phyloP scores from a whole-genome alignment of 2,329 filamentous ascomycete genomes.

The Byssochlamys sp. region DNA sequence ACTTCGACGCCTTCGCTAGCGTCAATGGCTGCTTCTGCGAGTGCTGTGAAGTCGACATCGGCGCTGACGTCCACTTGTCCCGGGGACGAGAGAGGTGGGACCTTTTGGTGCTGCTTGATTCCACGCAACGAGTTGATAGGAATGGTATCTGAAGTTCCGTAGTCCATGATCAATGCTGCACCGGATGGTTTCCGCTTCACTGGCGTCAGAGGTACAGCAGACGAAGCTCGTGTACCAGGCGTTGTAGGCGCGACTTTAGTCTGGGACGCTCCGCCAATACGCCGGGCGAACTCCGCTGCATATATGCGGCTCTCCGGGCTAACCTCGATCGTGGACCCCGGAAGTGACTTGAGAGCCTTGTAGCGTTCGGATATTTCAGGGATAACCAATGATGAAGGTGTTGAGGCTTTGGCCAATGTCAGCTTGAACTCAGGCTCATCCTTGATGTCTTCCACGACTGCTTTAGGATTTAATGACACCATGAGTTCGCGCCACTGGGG shows the following conservation, averaged over 20 bases:
- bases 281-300: slow-evolving; percentile 66
- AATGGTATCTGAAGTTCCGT: slow-evolving; percentile 69
- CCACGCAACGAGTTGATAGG: slow-evolving; percentile 84
- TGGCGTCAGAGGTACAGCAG: slow-evolving; percentile 10
- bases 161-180: slow-evolving; percentile 90
- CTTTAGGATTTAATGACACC: slow-evolving; percentile 57
- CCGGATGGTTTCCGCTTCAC: slow-evolving; percentile 60
- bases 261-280: slow-evolving; percentile 62
- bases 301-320: slow-evolving; percentile 79
- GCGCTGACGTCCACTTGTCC: slow-evolving; percentile 81
- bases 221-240: slow-evolving; percentile 3
- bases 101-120: slow-evolving; percentile 65
- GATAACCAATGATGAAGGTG: slow-evolving; percentile 74
- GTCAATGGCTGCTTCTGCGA: slow-evolving; percentile 70
- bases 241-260: slow-evolving; percentile 13
- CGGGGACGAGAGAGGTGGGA: slow-evolving; percentile 69
- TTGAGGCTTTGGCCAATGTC: slow-evolving; percentile 62
- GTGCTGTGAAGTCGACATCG: slow-evolving; percentile 82
- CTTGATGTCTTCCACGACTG: slow-evolving; percentile 39
- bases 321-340: slow-evolving; percentile 71
- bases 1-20: slow-evolving; percentile 77
- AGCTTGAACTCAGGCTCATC: slow-evolving; percentile 76
- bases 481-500: slow-evolving; percentile 75
- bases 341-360: slow-evolving; percentile 57
- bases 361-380: slow-evolving; percentile 75